phyloP scores from a whole-genome alignment of 2,329 filamentous ascomycete species.

The Blumeriella jaapii region DNA sequence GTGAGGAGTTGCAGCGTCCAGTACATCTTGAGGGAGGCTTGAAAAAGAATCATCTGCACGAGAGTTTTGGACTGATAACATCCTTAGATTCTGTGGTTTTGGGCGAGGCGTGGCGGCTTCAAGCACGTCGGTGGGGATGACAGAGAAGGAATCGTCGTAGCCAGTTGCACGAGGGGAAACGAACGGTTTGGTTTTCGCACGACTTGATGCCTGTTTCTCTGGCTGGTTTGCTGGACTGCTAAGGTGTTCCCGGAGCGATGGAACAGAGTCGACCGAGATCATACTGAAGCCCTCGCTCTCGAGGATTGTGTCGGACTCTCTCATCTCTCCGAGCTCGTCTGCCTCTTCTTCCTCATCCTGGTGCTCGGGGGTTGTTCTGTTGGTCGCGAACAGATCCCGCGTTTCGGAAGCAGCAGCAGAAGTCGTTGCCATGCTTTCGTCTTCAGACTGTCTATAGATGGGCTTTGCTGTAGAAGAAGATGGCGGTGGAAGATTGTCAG shows the following conservation, averaged over 20 bases:
- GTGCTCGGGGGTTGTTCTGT: too few species aligned
- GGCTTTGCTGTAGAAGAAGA: slow-evolving; percentile 10
- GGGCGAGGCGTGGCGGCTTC: slow-evolving; percentile 17
- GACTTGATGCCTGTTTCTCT: slow-evolving; percentile 6
- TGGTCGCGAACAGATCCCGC: too few species aligned
- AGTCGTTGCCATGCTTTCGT: slow-evolving; percentile 2
- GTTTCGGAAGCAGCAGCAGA: background rate
- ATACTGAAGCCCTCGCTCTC: slow-evolving; percentile 47
- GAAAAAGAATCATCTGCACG: slow-evolving; percentile 20
- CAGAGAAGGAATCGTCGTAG: slow-evolving; percentile 20
- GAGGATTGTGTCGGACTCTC: slow-evolving; percentile 41
- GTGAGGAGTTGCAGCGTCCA: slow-evolving; percentile 17
- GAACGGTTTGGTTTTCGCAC: slow-evolving; percentile 10
- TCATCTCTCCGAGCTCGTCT: slow-evolving; percentile 28
- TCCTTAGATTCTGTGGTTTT: slow-evolving; percentile 10
- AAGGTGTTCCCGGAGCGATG: slow-evolving; percentile 34
- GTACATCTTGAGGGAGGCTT: slow-evolving; percentile 12
- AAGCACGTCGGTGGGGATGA: slow-evolving; percentile 18
- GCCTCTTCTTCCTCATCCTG: slow-evolving; percentile 24
- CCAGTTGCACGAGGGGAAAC: slow-evolving; percentile 6
- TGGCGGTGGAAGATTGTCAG: slow-evolving; percentile 10
- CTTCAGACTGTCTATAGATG: slow-evolving; percentile 4
- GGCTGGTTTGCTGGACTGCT: slow-evolving; percentile 26
- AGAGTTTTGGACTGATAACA: slow-evolving; percentile 11
- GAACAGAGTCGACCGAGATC: slow-evolving; percentile 42